Conservation (phyloP, 192 early-diverging fungal species). For the Phycomyces nitens region DNA sequence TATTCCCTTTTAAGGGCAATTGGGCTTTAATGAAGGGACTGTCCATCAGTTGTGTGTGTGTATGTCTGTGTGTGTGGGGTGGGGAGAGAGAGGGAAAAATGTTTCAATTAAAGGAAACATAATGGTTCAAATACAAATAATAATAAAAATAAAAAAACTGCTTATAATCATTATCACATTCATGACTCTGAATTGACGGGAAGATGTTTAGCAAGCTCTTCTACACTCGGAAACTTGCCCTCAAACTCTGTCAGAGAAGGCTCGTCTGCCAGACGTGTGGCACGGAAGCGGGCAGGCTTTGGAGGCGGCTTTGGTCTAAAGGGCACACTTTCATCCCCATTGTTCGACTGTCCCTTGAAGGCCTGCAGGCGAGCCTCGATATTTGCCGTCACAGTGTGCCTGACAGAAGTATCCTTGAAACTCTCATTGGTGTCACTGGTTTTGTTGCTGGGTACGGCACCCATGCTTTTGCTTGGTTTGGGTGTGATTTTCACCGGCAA, state of each 20-base stretch:
- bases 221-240: conserved; percentile 26
- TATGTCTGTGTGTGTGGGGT: no score
- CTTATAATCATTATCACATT: no score
- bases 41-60: no score
- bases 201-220: conserved; percentile 8
- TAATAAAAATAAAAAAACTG: no score
- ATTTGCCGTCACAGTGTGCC: conserved; percentile 10
- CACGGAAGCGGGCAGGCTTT: conserved; percentile 34
- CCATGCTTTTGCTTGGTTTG: not conserved
- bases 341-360: not conserved
- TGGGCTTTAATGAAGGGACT: no score
- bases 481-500: not conserved
- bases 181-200: no score
- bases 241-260: conserved; percentile 24
- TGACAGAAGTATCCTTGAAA: not conserved
- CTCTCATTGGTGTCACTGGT: not conserved
- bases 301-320: conserved; percentile 25
- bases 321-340: not conserved
- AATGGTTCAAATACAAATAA: no score
- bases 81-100: no score
- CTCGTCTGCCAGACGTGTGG: not conserved
- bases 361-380: conserved; percentile 17
- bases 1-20: no score
- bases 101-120: no score
- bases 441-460: not conserved